Base-by-base conservation (phyloP, 169 alveolate genomes). In the Cryptosporidium bovis region DNA sequence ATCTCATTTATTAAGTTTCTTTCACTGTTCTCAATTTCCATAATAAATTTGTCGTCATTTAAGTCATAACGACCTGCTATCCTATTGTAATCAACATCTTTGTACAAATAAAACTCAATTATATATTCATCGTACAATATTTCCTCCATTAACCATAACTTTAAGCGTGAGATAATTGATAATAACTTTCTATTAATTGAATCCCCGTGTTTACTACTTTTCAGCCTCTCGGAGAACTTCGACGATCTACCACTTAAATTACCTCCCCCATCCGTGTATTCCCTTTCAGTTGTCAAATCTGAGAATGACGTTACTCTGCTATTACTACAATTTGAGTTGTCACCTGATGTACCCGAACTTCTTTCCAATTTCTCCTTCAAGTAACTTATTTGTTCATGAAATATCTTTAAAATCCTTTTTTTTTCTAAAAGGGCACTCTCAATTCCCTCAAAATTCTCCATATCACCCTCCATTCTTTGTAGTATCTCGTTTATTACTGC, bases 81-180 rank as follows among this genome's bases (percentile, higher is more conserved):
- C 48, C 48, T 40, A 8, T 40, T 40, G 48, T 40, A 40, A 8
- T 40, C 48, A 40, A 40, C 48, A 40, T 40, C 48, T 15, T 24
- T 62, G 36, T 27, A 27, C 18, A 34, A 8, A 62, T 62, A 27
- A 62, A 6, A 20, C 36, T 56, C 40, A 18, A 62, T 6, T 24
- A 77, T 18, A 8, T 55, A 18, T 4, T 56, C 87, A 36, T 77
- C 71, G 36, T 56, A 77, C 31, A 77, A 12, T 20, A 60, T 77
- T 44, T 77, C 87, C 31, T 77, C 87, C 8, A 60, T 12, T 34
- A 77, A n/a, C 87, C 87, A 77, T 8, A 77, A 66, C 29, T 77
- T 77, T 8, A 77, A 12, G 2, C 71, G 50, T 3, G 44, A 46
- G 8, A 77, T 36, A 2, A n/a, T 60, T 27, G 24, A 20, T 62